Base-by-base conservation (phyloP, 2,329 filamentous ascomycete species). In the Penicillium capsulatum region DNA sequence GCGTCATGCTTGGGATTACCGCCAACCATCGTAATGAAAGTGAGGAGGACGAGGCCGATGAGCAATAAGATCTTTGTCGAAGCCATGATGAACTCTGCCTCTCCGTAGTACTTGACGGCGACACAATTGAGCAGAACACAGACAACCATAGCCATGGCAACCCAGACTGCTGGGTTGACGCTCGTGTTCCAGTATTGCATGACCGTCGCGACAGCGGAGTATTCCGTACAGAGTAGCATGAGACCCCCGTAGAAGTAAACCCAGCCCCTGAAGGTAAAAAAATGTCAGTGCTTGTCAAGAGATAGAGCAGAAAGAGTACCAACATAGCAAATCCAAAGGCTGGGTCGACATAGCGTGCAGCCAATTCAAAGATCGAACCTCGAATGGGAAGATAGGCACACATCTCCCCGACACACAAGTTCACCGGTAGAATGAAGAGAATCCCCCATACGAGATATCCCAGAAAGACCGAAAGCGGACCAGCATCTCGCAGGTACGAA, bases 21-120 rank as follows among this genome's bases (percentile, higher is more conserved):
- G 6, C 86, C 86, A 1, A 91, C 70, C 81, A 90, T 89, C 45
- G 82, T 80, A 48, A 92, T 75, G 57, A 92, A 86, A 3, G 86
- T 90, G 65, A 86, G 86, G 44, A 79, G 53, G 48, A 87, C 73
- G 26, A 89, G 72, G 1, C 77, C 82, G 27, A 87, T 65, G 38
- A 86, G 81, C 26, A 87, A 70, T 1, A 87, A 51, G 3, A 86
- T 75, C 55, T 88, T 87, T 33, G 80, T 81, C 2, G 83, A 65
- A 1, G 85, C 80, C 31, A 80, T 78, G 60, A 76, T 71, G 57
- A 92, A 91, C 58, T 91, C 86, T 2, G 77, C 76, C 59, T 86
- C 82, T 27, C 84, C 83, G 41, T 84, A 87, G 70, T 74, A 84
- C 50, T 80, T 74, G 8, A 87, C 82, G 1, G 80, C 81, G 40